A percentile compares a stretch with the other conserved stretches of the same genome.
These are phyloP conservation scores for Globisporangium megalacanthum DNA, from an alignment of 352 stramenopile genomes.

Conservation along the genomic window DNA sequence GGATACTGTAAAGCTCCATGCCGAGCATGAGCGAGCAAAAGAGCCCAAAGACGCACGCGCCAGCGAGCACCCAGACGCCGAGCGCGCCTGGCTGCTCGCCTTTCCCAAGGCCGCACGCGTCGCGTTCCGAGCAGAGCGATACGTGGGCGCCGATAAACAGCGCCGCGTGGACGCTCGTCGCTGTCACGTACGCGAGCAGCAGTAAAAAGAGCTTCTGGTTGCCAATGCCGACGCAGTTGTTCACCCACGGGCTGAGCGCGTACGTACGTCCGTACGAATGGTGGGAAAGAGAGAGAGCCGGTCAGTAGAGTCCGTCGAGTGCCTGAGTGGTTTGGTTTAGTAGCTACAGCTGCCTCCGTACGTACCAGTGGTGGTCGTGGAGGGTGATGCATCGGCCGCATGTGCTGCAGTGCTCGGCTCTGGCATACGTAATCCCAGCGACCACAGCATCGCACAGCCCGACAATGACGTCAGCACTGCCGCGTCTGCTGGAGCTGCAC, in stretches of 20 bases:
- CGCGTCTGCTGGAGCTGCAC: too few species aligned
- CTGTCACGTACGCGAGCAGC: constrained; percentile 69
- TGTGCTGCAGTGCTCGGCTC: constrained; percentile 70
- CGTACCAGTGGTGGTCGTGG: constrained; percentile 82
- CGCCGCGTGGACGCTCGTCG: constrained; percentile 50
- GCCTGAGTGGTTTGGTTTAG: too few species aligned
- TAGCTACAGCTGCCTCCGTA: not conserved
- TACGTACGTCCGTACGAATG: not conserved
- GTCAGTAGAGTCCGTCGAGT: too few species aligned
- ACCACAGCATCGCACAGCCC: too few species aligned
- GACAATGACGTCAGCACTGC: too few species aligned
- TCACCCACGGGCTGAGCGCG: constrained; percentile 70
- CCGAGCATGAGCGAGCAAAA: constrained; percentile 72
- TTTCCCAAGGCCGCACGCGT: constrained; percentile 57
- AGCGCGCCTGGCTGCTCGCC: constrained; percentile 53
- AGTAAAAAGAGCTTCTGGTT: constrained; percentile 82
- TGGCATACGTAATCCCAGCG: constrained; percentile 11
- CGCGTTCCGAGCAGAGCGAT: constrained; percentile 28
- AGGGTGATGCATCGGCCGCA: constrained; percentile 76
- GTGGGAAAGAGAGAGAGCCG: too few species aligned
- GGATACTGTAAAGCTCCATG: constrained; percentile 80
- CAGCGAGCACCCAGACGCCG: constrained; percentile 60
- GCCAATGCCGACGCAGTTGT: constrained; percentile 81
- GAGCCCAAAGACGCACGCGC: constrained; percentile 61
- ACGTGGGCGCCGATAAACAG: constrained; percentile 51